Conservation (phyloP, 2,329 filamentous ascomycete species). For the Hymenoscyphus occultus region DNA sequence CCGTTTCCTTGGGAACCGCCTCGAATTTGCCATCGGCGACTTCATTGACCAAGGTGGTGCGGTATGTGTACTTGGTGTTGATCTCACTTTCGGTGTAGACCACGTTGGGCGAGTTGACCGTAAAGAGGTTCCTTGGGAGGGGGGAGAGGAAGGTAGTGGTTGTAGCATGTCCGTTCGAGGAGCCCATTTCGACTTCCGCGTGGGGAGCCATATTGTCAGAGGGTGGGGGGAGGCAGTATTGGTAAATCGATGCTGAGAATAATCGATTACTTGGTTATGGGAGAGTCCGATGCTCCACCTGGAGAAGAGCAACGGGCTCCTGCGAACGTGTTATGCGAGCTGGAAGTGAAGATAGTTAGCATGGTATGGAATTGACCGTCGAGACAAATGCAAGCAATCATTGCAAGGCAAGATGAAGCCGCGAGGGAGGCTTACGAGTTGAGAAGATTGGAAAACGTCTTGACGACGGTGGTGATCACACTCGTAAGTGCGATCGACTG, state of each 20-base stretch:
- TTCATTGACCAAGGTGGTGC: conserved; percentile 79
- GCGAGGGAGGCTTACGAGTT: conserved; percentile 71
- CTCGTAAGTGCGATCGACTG: conserved; percentile 33
- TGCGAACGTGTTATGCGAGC: conserved; percentile 94
- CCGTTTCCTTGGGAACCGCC: conserved; percentile 80
- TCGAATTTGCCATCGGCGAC: conserved; percentile 70
- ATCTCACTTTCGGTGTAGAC: conserved; percentile 85
- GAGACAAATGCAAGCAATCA: not conserved
- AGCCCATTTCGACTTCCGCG: conserved; percentile 60
- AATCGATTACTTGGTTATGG: conserved; percentile 53
- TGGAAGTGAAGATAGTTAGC: conserved; percentile 40
- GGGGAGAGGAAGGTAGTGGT: conserved; percentile 41
- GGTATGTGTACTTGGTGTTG: conserved; percentile 92
- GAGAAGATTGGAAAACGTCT: conserved; percentile 97
- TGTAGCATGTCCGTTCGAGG: conserved; percentile 62
- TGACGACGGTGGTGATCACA: conserved; percentile 59
- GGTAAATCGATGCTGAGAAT: conserved; percentile 33
- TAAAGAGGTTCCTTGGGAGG: conserved; percentile 65
- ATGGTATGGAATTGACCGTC: not conserved
- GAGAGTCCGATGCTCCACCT: conserved; percentile 74
- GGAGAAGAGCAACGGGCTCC: conserved; percentile 90
- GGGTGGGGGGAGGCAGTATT: conserved; percentile 18
- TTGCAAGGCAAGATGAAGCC: not conserved
- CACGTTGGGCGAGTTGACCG: conserved; percentile 89
- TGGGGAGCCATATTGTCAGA: conserved; percentile 81